Evolutionary conservation across 2,329 filamentous ascomycete genomes (phyloP).

Genomic region (Xylariomycetidae sp.): DNA sequence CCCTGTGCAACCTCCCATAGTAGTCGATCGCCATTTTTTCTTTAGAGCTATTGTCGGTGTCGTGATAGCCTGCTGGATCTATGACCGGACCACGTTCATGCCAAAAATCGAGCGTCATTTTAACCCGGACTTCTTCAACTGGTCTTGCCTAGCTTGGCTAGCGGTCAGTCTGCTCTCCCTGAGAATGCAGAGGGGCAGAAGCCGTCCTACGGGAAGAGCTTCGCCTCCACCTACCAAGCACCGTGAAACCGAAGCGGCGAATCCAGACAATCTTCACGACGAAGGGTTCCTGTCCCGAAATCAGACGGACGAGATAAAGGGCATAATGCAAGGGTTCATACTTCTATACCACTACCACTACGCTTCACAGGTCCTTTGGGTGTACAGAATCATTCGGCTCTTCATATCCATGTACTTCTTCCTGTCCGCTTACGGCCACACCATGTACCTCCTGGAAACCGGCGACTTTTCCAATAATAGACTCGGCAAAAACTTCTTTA

Average conservation of each 20-base stretch:
- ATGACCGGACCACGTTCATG: slow-evolving; percentile 51
- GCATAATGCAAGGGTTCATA: slow-evolving; percentile 56
- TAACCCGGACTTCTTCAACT: slow-evolving; percentile 20
- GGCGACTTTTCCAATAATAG: slow-evolving; percentile 53
- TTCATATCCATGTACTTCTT: slow-evolving; percentile 57
- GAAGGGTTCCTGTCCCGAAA: slow-evolving; percentile 45
- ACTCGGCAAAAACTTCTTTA: slow-evolving; percentile 47
- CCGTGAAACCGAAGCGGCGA: no score
- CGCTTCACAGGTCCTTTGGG: slow-evolving; percentile 42
- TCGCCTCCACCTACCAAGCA: not conserved
- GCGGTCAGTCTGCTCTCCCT: slow-evolving; percentile 16
- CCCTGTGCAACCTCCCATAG: no score
- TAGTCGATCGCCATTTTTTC: no score
- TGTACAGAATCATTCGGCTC: slow-evolving; percentile 52
- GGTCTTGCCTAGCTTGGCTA: slow-evolving; percentile 21
- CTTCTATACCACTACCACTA: slow-evolving; percentile 55
- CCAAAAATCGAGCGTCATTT: slow-evolving; percentile 47
- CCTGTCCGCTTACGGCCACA: slow-evolving; percentile 58
- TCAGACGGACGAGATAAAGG: slow-evolving; percentile 63
- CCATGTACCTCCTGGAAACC: slow-evolving; percentile 52
- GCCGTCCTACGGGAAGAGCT: not conserved
- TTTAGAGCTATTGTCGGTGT: slow-evolving; percentile 16
- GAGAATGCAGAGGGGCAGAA: slow-evolving; percentile 1
- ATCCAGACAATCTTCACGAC: no score
- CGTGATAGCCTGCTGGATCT: slow-evolving; percentile 42